Evolutionary conservation across 345 rosid genomes (phyloP).

Genomic region (Trapa bicornis): DNA sequence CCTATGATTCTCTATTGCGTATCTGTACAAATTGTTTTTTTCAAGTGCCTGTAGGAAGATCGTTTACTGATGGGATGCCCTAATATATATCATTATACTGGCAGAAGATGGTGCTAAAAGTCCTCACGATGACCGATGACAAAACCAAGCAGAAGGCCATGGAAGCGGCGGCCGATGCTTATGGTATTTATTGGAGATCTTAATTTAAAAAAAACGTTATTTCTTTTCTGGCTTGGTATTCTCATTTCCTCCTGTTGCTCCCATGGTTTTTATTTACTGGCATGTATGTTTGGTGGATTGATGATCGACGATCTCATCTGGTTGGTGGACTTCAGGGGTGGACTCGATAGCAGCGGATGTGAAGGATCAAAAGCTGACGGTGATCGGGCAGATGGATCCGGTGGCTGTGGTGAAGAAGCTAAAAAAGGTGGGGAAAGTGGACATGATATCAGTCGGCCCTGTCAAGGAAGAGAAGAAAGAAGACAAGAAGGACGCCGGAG

Average conservation of each 20-base stretch:
- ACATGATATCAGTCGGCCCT: constrained; percentile 75
- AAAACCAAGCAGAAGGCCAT: constrained; percentile 86
- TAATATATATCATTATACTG: background rate
- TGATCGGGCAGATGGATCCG: constrained; percentile 75
- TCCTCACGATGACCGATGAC: constrained; percentile 84
- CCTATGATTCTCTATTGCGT: background rate
- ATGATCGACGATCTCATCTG: background rate
- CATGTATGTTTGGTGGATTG: background rate
- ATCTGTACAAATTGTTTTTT: no score
- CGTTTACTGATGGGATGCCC: background rate
- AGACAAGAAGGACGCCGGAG: constrained; percentile 49
- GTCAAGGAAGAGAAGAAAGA: constrained; percentile 82
- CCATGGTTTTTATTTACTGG: background rate
- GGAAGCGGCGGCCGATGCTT: constrained; percentile 82
- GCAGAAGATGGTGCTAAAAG: constrained; percentile 75
- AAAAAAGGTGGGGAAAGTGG: constrained; percentile 94
- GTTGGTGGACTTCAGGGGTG: constrained; percentile 32
- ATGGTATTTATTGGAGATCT: constrained; percentile 21
- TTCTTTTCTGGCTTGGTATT: no score
- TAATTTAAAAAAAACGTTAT: no score
- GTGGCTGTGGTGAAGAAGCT: constrained; percentile 75
- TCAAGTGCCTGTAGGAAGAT: no score
- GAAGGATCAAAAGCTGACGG: constrained; percentile 85
- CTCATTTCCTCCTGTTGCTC: no score
- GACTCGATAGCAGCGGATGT: constrained; percentile 83